Evolutionary conservation across 169 alveolate species (phyloP).

Genomic region (Neospora caninum): DNA sequence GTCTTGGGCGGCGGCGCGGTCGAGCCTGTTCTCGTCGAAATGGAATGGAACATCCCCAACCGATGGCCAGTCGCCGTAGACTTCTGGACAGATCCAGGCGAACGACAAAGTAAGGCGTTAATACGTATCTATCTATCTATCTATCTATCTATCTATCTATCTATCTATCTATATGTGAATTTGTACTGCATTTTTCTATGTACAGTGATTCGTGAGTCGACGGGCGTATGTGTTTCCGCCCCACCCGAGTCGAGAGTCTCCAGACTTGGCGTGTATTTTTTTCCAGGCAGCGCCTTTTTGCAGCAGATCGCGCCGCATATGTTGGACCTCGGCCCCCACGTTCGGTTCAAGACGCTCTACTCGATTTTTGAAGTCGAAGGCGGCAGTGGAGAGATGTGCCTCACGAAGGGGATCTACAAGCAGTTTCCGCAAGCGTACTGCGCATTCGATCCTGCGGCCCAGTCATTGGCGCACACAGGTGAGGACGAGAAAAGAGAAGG

Average conservation of each 20-base stretch:
- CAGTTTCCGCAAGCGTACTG: slow-evolving; percentile 49
- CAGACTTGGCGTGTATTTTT: neutral
- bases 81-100: slow-evolving; percentile 66
- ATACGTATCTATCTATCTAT: neutral
- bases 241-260: too few relatives aligned
- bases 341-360: slow-evolving; percentile 55
- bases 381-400: slow-evolving; percentile 50
- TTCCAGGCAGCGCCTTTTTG: slow-evolving; percentile 12
- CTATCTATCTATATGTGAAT: too few relatives aligned
- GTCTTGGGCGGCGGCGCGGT: neutral
- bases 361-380: slow-evolving; percentile 33
- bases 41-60: slow-evolving; percentile 60
- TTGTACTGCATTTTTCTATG: too few relatives aligned
- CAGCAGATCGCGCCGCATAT: slow-evolving; percentile 59
- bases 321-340: slow-evolving; percentile 48
- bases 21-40: slow-evolving; percentile 55
- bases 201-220: neutral
- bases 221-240: neutral
- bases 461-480: slow-evolving; percentile 55
- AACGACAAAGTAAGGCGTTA: slow-evolving; percentile 23
- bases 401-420: slow-evolving; percentile 46
- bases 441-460: slow-evolving; percentile 55
- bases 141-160: too few relatives aligned
- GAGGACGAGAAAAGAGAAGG: neutral
- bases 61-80: slow-evolving; percentile 64